phyloP scores from a whole-genome alignment of 495 filamentous ascomycete species.

The Sabuloglossum arenarium region DNA sequence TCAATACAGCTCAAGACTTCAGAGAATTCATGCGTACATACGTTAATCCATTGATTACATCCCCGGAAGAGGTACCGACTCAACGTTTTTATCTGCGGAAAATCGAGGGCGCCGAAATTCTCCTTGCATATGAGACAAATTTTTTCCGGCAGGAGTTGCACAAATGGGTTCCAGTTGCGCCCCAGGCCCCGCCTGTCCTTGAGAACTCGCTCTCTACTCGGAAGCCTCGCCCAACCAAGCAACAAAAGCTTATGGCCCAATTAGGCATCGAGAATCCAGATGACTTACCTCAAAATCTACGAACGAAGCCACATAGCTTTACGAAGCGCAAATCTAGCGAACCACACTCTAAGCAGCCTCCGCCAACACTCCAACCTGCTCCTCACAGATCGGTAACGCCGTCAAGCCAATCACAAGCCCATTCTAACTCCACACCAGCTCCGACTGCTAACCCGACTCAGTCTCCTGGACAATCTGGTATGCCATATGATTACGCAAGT shows the following conservation, averaged over 20 bases:
- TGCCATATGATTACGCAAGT: not conserved
- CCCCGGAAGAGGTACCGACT: constrained; percentile 64
- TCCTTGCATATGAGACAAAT: constrained; percentile 83
- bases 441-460: not conserved
- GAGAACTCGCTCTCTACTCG: constrained; percentile 80
- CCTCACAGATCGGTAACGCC: constrained; percentile 1
- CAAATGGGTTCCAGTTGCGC: constrained; percentile 86
- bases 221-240: constrained; percentile 91
- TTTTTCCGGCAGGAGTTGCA: constrained; percentile 94
- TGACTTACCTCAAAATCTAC: constrained; percentile 60
- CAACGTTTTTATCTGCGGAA: constrained; percentile 97
- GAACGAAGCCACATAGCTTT: constrained; percentile 48
- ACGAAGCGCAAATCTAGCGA: constrained; percentile 21
- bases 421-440: not conserved
- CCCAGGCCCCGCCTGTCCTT: constrained; percentile 60
- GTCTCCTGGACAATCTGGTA: not conserved
- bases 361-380: constrained; percentile 4
- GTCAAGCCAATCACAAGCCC: not conserved
- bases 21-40: constrained; percentile 59
- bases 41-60: constrained; percentile 62
- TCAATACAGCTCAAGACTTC: constrained; percentile 66
- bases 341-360: constrained; percentile 8
- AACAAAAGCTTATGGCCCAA: constrained; percentile 84
- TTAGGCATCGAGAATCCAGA: constrained; percentile 74
- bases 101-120: constrained; percentile 92